Evolutionary conservation across 2,329 filamentous ascomycete genomes (phyloP), one percentile per base, ranked within the genome.

Genomic region (Kalaharituber pfeilii): DNA sequence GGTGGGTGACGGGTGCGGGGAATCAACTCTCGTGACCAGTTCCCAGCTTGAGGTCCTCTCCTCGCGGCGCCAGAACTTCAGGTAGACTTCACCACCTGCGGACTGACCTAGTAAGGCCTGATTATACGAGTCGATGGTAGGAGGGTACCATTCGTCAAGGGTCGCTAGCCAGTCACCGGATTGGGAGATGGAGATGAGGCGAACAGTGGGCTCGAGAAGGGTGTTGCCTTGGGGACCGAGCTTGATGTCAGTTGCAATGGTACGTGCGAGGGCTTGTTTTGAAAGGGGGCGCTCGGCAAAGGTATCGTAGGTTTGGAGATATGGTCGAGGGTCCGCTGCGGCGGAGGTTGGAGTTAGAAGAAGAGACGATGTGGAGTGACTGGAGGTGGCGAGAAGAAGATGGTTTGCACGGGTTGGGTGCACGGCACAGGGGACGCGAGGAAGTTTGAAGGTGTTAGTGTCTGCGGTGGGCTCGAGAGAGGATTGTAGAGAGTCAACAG

Each of bases 91-190:
- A 44, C 75, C 75, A 69, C 52, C 72, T 71, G 7, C 61, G 53
- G 7, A 63, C 55, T 36, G 59, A 61, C 13, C 18, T 2, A 42
- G 27, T 18, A 65, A 63, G 50, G 69, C 64, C 44, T 70, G 67
- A 11, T 67, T 63, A 51, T 72, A 68, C 26, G 84, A 67, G 54
- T 75, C 75, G 36, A 77, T 74, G 13, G 84, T 69, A 8, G 84
- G 79, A 1, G 87, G 87, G 51, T 76, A 75, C 91, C 91, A 98
- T 64, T 88, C 84, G 66, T 98, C 91, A 1, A 94, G 77, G 1
- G 86, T 95, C 3, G 84, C 88, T 55, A 98, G 75, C 88, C 89
- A 96, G 60, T 79, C 75, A 18, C 89, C 89, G 65, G 96, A 82
- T 50, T 76, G 72, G 44, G 84, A 89, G 61, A 91, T 79, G 44